Base-by-base conservation (phyloP, 768 basidiomycete genomes). In the Lentinula raphanica region DNA sequence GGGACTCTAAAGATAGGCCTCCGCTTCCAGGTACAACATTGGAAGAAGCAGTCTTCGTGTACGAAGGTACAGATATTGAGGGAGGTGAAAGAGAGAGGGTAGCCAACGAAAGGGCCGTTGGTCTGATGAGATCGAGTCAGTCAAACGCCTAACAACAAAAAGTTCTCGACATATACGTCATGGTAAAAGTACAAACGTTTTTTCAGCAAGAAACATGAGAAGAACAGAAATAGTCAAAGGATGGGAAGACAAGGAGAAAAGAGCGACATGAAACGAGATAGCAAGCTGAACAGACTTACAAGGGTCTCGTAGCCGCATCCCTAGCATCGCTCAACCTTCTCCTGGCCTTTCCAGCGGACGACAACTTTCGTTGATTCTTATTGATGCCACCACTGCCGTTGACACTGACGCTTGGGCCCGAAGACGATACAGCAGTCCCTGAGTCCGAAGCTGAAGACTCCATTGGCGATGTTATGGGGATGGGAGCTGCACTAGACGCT, bases 271-370 rank as follows among this genome's bases (percentile, higher is more conserved):
- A 59, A 60, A 42, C 11, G 42, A 21, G 9, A 44, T 44, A 9
- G 28, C 28, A 19, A 23, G 19, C 27, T 54, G 56, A 54, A 54
- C 53, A 38, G 56, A 87, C 86, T 76, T 71, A 92, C 88, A 82
- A 82, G 54, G 87, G 87, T 51, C 90, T 78, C 57, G 76, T 77
- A 51, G 87, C 86, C 44, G 90, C 90, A 69, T 91, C 90, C 49
- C 87, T 76, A 25, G 89, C 90, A 69, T 92, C 90, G 69, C 88
- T 90, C 62, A 90, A 68, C 58, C 90, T 76, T 64, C 90, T 79
- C 66, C 84, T 82, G 25, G 81, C 76, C 70, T 88, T 84, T 19
- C 88, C 86, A 11, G 83, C 79, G 0, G 89, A 90, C 17, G 87
- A 84, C 19, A 90, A 72, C 17, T 89, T 78, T 54, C 90, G 83